A percentile compares a stretch with the other conserved stretches of the same genome.
Evolutionary conservation across 768 basidiomycete species (phyloP).

Genomic region (Myochromella boudieri): DNA sequence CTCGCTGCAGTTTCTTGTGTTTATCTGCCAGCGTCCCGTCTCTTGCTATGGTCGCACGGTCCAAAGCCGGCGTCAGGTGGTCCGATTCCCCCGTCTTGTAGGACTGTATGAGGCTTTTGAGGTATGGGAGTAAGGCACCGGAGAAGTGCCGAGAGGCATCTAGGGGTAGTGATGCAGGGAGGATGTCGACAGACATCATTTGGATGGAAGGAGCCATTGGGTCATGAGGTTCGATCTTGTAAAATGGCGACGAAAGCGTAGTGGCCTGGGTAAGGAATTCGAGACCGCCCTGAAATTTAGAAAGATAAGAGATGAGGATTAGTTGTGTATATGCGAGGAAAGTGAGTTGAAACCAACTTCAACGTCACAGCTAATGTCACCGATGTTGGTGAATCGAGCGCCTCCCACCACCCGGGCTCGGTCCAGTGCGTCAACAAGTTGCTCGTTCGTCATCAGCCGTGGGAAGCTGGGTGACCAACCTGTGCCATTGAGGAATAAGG

Average conservation of each 20-base stretch:
- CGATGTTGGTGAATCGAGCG: slow-evolving; percentile 67
- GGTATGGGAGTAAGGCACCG: slow-evolving; percentile 60
- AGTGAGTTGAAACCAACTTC: slow-evolving; percentile 51
- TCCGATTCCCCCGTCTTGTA: slow-evolving; percentile 29
- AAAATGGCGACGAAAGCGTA: slow-evolving; percentile 77
- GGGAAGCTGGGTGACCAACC: slow-evolving; percentile 84
- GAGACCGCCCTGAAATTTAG: slow-evolving; percentile 65
- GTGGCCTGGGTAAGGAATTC: slow-evolving; percentile 79
- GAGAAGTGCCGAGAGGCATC: slow-evolving; percentile 85
- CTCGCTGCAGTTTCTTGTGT: slow-evolving; percentile 59
- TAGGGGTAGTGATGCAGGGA: slow-evolving; percentile 79
- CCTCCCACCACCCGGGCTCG: slow-evolving; percentile 49
- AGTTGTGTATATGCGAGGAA: neutral
- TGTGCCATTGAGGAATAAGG: slow-evolving; percentile 81
- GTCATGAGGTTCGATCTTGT: slow-evolving; percentile 38
- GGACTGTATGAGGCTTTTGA: slow-evolving; percentile 51
- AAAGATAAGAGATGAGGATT: neutral
- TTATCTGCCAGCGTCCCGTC: slow-evolving; percentile 51
- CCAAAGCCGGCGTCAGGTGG: slow-evolving; percentile 46
- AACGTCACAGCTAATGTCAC: slow-evolving; percentile 91
- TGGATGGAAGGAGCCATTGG: slow-evolving; percentile 57
- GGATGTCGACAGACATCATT: slow-evolving; percentile 90
- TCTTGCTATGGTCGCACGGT: slow-evolving; percentile 69
- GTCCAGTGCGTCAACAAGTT: slow-evolving; percentile 51
- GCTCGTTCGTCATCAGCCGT: slow-evolving; percentile 69